phyloP scores from a whole-genome alignment of 1,139 yeast species.

The Candida sojae region DNA sequence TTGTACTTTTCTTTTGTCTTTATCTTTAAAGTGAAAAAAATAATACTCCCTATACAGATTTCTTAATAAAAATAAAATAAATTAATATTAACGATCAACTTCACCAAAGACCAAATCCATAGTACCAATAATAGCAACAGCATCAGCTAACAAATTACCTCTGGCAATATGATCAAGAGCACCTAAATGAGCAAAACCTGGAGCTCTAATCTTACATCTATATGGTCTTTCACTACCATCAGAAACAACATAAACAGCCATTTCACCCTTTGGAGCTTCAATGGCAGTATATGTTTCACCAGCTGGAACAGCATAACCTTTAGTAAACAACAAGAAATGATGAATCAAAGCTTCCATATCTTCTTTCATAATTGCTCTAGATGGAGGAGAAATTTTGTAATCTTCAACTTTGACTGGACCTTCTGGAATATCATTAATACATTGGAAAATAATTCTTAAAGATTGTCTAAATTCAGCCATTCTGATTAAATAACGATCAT shows the following conservation, averaged over 20 bases:
- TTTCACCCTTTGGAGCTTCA: slow-evolving; percentile 95
- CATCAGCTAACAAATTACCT: slow-evolving; percentile 88
- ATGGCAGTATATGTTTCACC: slow-evolving; percentile 92
- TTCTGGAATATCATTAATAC: slow-evolving; percentile 89
- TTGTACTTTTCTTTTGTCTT: neutral
- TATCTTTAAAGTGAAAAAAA: no score
- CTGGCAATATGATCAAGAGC: slow-evolving; percentile 86
- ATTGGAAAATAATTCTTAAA: slow-evolving; percentile 84
- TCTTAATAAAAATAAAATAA: neutral
- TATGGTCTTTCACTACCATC: slow-evolving; percentile 92
- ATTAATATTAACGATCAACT: slow-evolving; percentile 77
- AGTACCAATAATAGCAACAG: slow-evolving; percentile 92
- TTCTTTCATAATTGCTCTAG: slow-evolving; percentile 81
- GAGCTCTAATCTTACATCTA: slow-evolving; percentile 91
- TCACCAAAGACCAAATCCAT: slow-evolving; percentile 96
- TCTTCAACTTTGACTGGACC: slow-evolving; percentile 94
- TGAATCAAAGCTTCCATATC: slow-evolving; percentile 93
- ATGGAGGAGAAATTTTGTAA: slow-evolving; percentile 82
- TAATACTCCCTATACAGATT: no score
- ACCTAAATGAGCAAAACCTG: slow-evolving; percentile 88
- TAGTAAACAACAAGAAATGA: slow-evolving; percentile 83
- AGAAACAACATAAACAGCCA: slow-evolving; percentile 88
- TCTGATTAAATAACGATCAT: slow-evolving; percentile 84
- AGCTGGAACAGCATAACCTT: slow-evolving; percentile 86
- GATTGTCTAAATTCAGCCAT: slow-evolving; percentile 94